Conservation (phyloP, 305 asterid species). For the Lippia alba region DNA sequence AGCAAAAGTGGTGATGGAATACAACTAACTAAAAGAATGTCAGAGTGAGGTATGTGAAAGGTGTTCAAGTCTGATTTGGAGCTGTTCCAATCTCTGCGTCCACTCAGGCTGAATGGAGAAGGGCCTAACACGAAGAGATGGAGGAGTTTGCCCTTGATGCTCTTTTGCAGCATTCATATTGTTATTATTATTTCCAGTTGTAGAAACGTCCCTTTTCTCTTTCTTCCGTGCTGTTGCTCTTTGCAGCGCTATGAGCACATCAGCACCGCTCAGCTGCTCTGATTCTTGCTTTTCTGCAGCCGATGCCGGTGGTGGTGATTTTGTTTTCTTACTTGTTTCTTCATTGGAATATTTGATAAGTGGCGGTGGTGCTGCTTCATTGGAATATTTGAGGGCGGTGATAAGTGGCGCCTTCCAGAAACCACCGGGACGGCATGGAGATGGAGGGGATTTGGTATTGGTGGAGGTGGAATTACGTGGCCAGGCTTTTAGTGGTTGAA, state of each 20-base stretch:
- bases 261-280: conserved; percentile 43
- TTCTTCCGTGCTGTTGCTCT: conserved; percentile 35
- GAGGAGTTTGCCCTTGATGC: background rate
- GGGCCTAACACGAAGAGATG: conserved; percentile 24
- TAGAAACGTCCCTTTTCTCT: background rate
- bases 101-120: conserved; percentile 42
- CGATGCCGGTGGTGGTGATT: background rate
- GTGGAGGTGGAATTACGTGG: conserved; percentile 22
- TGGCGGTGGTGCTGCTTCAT: too few species aligned
- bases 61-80: conserved; percentile 38
- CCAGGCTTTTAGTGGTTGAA: conserved; percentile 31
- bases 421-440: background rate
- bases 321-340: too few species aligned
- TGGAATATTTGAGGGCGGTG: too few species aligned
- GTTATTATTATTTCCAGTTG: background rate
- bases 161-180: background rate
- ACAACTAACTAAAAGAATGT: too few species aligned
- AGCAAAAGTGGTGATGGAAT: too few species aligned
- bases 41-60: conserved; percentile 8
- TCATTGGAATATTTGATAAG: too few species aligned
- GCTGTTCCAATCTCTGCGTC: conserved; percentile 39
- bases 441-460: conserved; percentile 5
- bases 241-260: conserved; percentile 44
- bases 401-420: too few species aligned
- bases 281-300: conserved; percentile 2